A percentile compares a stretch with the other conserved stretches of the same genome.
phyloP scores from a whole-genome alignment of 2,329 filamentous ascomycete genomes.

The Tolypocladium album region DNA sequence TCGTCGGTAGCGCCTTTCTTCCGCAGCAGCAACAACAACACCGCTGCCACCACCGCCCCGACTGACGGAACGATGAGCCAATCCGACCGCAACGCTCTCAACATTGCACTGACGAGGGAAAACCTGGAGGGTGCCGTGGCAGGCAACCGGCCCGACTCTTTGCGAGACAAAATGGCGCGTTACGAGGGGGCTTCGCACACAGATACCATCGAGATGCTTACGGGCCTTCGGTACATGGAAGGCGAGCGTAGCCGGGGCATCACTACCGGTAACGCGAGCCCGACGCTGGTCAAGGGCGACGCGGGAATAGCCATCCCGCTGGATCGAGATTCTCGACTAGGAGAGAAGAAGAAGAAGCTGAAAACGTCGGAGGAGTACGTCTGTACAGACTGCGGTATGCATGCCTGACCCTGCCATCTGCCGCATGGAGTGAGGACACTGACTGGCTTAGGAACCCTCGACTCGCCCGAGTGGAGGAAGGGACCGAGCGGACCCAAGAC shows the following conservation, averaged over 20 bases:
- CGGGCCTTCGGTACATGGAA: conserved; percentile 75
- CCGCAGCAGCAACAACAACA: conserved; percentile 13
- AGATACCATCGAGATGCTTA: conserved; percentile 88
- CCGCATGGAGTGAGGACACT: background rate
- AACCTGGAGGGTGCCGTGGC: conserved; percentile 66
- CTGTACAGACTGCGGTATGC: conserved; percentile 80
- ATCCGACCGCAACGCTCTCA: conserved; percentile 52
- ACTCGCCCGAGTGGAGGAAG: conserved; percentile 94
- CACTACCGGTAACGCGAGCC: conserved; percentile 74
- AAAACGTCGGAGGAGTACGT: conserved; percentile 84
- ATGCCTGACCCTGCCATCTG: background rate
- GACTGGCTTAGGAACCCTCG: conserved; percentile 52
- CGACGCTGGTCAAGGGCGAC: conserved; percentile 73
- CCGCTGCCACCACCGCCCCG: conserved; percentile 11
- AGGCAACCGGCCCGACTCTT: conserved; percentile 59
- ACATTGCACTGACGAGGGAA: conserved; percentile 63
- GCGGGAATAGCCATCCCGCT: conserved; percentile 75
- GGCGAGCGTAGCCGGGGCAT: conserved; percentile 83
- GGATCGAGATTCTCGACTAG: conserved; percentile 61
- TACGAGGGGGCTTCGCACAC: conserved; percentile 68
- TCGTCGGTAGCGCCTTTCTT: conserved; percentile 19
- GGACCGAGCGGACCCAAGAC: conserved; percentile 90
- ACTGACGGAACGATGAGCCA: conserved; percentile 45
- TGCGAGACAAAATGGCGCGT: conserved; percentile 74
- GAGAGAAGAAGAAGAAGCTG: conserved; percentile 79